These are phyloP conservation scores for Botrytis medusae DNA, from an alignment of 2,329 filamentous ascomycete genomes.

Conservation along the genomic window DNA sequence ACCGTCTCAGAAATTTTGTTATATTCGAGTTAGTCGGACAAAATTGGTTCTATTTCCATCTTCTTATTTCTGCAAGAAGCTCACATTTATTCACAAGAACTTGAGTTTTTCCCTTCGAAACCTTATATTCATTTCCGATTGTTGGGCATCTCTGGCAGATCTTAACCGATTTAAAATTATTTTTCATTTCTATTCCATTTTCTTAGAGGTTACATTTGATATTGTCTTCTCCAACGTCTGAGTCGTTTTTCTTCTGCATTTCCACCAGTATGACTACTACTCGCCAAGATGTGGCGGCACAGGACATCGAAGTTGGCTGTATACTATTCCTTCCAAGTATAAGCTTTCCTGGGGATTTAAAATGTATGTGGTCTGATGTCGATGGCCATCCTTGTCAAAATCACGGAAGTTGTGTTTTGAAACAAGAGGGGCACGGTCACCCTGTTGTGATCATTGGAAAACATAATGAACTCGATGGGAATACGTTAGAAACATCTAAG, in stretches of 20 bases:
- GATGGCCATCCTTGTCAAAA: neutral
- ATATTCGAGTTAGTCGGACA: neutral
- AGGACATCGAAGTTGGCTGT: constrained; percentile 4
- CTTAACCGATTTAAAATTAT: neutral
- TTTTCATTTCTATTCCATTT: neutral
- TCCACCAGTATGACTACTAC: neutral
- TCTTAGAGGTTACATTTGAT: too few species aligned
- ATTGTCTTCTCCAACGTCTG: neutral
- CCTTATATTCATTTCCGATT: neutral
- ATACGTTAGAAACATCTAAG: too few species aligned
- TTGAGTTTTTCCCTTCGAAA: neutral
- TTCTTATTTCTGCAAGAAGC: neutral
- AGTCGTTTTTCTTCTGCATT: neutral
- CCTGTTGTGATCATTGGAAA: constrained; percentile 7
- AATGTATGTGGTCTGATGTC: neutral
- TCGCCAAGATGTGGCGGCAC: neutral
- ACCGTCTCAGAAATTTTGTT: neutral
- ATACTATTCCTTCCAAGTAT: neutral
- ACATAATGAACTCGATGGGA: neutral
- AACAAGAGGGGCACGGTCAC: neutral
- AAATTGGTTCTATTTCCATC: neutral
- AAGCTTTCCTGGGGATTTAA: neutral
- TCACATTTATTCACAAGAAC: neutral
- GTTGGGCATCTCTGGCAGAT: neutral
- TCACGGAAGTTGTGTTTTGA: neutral